These are phyloP conservation scores for Kuraishia floccosa DNA, from an alignment of 805 yeast genomes.

Conservation along the genomic window DNA sequence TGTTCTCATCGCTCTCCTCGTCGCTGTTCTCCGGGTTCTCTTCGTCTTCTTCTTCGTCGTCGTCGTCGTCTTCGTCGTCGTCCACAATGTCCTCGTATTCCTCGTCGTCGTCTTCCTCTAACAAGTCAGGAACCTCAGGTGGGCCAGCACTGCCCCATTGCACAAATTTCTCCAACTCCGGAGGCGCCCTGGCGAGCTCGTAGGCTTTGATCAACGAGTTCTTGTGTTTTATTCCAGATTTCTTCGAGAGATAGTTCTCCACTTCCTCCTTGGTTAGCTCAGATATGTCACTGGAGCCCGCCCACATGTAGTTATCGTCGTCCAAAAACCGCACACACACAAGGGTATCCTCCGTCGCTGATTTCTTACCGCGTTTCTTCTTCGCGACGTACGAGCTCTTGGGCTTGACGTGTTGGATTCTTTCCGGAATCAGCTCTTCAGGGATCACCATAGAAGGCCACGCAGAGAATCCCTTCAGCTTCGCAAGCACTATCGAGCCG, in stretches of 20 bases:
- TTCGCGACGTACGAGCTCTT: constrained; percentile 2
- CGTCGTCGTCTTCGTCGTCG: constrained; percentile 4
- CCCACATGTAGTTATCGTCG: constrained; percentile 13
- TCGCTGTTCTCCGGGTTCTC: constrained; percentile 8
- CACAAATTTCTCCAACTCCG: constrained; percentile 23
- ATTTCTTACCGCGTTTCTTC: constrained; percentile 2
- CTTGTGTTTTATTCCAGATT: constrained; percentile 5
- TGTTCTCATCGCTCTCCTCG: too few relatives aligned
- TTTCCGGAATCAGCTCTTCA: constrained; percentile 4
- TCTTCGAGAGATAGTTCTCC: constrained; percentile 7
- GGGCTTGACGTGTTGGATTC: constrained; percentile 5
- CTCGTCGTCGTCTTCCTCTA: neutral
- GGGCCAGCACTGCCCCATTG: constrained; percentile 5
- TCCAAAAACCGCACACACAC: constrained; percentile 5
- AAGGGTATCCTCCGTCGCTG: constrained; percentile 2
- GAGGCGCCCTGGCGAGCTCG: constrained; percentile 18
- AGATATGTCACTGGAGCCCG: constrained; percentile 32
- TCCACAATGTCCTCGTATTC: constrained; percentile 1
- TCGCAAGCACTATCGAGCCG: constrained; percentile 6
- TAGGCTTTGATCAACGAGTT: constrained; percentile 6
- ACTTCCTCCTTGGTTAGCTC: constrained; percentile 22
- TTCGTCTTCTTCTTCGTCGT: constrained; percentile 6
- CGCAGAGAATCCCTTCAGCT: constrained; percentile 7
- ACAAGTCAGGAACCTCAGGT: neutral
- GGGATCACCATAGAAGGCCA: constrained; percentile 10